phyloP scores from a whole-genome alignment of 441 rosid species.

The Syzygium syzygioides region DNA sequence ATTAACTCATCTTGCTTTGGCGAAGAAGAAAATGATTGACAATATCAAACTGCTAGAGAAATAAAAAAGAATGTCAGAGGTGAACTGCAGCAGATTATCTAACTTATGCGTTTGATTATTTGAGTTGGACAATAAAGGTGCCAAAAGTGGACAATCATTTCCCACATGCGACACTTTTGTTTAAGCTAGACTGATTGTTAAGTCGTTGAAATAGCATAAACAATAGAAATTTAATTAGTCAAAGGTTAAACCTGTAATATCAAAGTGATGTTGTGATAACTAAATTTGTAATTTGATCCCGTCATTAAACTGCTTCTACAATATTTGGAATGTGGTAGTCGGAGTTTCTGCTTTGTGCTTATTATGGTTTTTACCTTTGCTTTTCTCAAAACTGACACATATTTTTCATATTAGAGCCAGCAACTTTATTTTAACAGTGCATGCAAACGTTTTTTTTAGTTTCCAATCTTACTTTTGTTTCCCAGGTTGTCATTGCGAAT shows the following conservation, averaged over 20 bases:
- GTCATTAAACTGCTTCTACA: neutral
- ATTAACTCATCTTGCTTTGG: neutral
- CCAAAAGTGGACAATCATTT: neutral
- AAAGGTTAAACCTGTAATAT: neutral
- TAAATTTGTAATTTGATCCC: neutral
- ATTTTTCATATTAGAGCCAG: neutral
- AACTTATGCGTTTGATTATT: neutral
- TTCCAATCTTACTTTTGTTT: conserved; percentile 12
- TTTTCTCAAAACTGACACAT: neutral
- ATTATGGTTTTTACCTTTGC: neutral
- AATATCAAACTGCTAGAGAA: neutral
- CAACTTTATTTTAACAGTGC: neutral
- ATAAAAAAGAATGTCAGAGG: neutral
- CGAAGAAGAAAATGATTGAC: neutral
- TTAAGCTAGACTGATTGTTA: neutral
- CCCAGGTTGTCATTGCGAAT: conserved; percentile 83
- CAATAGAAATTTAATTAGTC: neutral
- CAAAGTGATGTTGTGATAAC: neutral
- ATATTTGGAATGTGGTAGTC: neutral
- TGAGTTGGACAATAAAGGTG: neutral
- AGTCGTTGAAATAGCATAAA: neutral
- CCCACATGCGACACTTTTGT: neutral
- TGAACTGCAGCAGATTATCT: neutral
- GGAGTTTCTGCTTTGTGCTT: neutral
- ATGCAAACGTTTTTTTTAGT: neutral